Conservation (phyloP, 257 asterid species). For the Scutellaria barbata region DNA sequence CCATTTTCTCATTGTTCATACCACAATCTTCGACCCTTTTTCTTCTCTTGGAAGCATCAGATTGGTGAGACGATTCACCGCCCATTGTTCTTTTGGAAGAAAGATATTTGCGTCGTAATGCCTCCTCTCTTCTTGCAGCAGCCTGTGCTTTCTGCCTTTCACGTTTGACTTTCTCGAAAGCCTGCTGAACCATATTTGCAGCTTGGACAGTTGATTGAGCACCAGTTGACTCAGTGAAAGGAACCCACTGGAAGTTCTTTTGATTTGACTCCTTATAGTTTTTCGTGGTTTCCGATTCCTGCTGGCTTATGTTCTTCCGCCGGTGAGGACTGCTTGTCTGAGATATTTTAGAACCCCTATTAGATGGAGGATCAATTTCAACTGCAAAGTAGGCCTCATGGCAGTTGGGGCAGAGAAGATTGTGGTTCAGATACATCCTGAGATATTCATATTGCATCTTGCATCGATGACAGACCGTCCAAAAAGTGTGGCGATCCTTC, state of each 20-base stretch:
- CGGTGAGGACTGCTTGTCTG: slow-evolving; percentile 37
- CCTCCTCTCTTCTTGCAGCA: slow-evolving; percentile 63
- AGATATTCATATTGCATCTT: slow-evolving; percentile 84
- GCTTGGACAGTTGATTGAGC: slow-evolving; percentile 65
- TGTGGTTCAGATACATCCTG: slow-evolving; percentile 68
- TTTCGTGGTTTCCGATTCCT: slow-evolving; percentile 22
- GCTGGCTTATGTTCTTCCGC: slow-evolving; percentile 41
- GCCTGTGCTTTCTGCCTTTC: slow-evolving; percentile 76
- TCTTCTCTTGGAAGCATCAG: slow-evolving; percentile 62
- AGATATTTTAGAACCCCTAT: slow-evolving; percentile 43
- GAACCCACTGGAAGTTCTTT: slow-evolving; percentile 64
- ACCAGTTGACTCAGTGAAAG: slow-evolving; percentile 58
- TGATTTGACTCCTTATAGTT: slow-evolving; percentile 25
- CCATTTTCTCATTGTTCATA: slow-evolving; percentile 37
- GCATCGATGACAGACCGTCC: slow-evolving; percentile 82
- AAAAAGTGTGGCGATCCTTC: slow-evolving; percentile 61
- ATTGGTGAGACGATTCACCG: slow-evolving; percentile 38
- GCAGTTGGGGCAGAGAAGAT: slow-evolving; percentile 84
- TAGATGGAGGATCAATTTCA: slow-evolving; percentile 64
- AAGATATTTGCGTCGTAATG: slow-evolving; percentile 47
- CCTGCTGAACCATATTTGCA: slow-evolving; percentile 74
- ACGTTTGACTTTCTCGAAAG: slow-evolving; percentile 73
- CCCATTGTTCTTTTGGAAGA: slow-evolving; percentile 52
- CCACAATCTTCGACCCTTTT: slow-evolving; percentile 51
- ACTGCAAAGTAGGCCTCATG: slow-evolving; percentile 74